Evolutionary conservation across 2,329 filamentous ascomycete genomes (phyloP).

Genomic region (Beauveria varroae): DNA sequence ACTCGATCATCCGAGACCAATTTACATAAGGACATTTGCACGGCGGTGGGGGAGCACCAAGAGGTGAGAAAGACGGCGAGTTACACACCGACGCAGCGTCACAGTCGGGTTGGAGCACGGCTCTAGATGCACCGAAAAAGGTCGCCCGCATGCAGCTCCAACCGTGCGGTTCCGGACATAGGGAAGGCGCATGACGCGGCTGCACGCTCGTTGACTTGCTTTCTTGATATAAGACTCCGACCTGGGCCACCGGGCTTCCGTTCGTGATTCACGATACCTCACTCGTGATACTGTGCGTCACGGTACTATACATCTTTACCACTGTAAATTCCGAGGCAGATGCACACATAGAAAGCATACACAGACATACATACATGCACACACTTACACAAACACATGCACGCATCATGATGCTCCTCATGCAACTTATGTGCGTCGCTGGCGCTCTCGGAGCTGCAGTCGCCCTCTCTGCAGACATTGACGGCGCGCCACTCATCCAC

Average conservation of each 20-base stretch:
- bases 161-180: too few species aligned
- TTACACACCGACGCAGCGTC: neutral
- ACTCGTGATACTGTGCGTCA: neutral
- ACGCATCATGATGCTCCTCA: neutral
- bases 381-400: neutral
- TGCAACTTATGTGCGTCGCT: neutral
- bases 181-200: too few species aligned
- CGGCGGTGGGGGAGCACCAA: neutral
- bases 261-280: neutral
- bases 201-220: neutral
- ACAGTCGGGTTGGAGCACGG: neutral
- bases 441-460: neutral
- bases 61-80: neutral
- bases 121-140: too few species aligned
- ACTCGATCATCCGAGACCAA: too few species aligned
- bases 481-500: slow-evolving; percentile 21
- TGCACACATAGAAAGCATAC: neutral
- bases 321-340: neutral
- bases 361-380: neutral
- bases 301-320: neutral
- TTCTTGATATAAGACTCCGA: neutral
- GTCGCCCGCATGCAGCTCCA: too few species aligned
- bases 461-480: neutral
- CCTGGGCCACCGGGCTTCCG: too few species aligned
- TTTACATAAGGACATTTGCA: too few species aligned